Evolutionary conservation across 75 land plant genomes (phyloP), one percentile per base, ranked within the genome.

Genomic region (Selaginella moellendorffii): DNA sequence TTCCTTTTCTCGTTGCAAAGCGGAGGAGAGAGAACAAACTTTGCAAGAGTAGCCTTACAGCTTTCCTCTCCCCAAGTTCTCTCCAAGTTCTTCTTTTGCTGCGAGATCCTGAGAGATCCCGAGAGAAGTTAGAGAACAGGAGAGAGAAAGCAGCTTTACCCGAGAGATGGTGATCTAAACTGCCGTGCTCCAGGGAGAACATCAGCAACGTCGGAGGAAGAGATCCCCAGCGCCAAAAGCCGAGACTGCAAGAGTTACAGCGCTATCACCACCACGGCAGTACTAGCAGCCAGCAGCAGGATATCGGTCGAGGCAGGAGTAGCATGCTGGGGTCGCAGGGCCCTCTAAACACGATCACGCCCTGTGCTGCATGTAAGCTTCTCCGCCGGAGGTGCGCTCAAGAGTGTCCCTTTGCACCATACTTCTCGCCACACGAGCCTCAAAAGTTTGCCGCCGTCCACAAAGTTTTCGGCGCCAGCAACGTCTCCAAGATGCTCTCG

Each of bases 381-480:
- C 63, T 84, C 24, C 64, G 86, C 25, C 65, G 87, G 24, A 65
- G 85, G 8, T 84, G 87, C 67, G 87, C 85, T 18, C 77, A 84
- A 54, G 87, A 84, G 36, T 84, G 87, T 63, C 85, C 87, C 59
- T 84, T 84, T 72, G 75, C 85, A 0, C 87, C 86, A 8, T 84
- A 84, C 65, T 84, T 84, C 77, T 76, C 85, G 61, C 85, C 87
- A 1, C 82, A 76, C 1, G 83, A 80, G 69, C 83, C 83, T 29
- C 83, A 81, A 30, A 81, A 81, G 61, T 81, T 81, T 54, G 85
- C 85, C 12, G 69, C 74, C 18, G 85, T 84, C 29, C 87, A 84
- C 62, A 84, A 84, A 53, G 81, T 84, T 29, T 84, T 84, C 56
- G 87, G 87, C 23, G 87, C 87, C 19, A 84, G 87, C 77, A 84